These are phyloP conservation scores for Plantago elongata DNA, from an alignment of 257 asterid species.

Conservation along the genomic window DNA sequence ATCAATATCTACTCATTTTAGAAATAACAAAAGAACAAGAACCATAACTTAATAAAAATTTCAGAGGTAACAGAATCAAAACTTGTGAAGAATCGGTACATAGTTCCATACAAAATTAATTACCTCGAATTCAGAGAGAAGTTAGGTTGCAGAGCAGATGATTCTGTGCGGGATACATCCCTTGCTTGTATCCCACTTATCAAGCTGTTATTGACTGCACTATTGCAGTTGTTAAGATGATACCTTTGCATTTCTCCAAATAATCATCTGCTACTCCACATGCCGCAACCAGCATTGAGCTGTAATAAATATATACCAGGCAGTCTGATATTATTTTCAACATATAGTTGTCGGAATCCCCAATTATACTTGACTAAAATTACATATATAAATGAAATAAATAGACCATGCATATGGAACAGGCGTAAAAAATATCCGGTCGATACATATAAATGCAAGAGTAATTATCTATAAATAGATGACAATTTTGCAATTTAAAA, in stretches of 20 bases:
- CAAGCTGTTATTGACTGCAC: slow-evolving; percentile 89
- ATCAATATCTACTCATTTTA: not conserved
- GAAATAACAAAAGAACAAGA: not conserved
- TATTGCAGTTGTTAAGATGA: slow-evolving; percentile 92
- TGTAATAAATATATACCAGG: slow-evolving; percentile 34
- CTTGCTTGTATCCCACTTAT: slow-evolving; percentile 67
- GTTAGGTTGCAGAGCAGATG: slow-evolving; percentile 59
- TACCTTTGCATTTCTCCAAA: slow-evolving; percentile 96
- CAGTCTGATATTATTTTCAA: slow-evolving; percentile 26
- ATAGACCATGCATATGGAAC: slow-evolving; percentile 4
- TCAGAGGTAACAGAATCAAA: not conserved
- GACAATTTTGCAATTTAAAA: slow-evolving; percentile 1
- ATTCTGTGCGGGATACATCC: slow-evolving; percentile 72
- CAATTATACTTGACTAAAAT: not conserved
- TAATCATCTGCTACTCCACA: slow-evolving; percentile 63
- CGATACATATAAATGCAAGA: slow-evolving; percentile 8
- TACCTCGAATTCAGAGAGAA: slow-evolving; percentile 76
- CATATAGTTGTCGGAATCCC: not conserved
- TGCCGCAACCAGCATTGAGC: slow-evolving; percentile 95
- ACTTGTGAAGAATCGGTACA: not conserved
- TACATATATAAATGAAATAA: not conserved
- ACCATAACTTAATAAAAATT: not conserved
- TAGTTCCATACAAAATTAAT: not conserved
- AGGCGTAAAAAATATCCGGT: not conserved
- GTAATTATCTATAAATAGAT: not conserved